phyloP scores from a whole-genome alignment of 495 filamentous ascomycete genomes.

The Platismatia glauca region DNA sequence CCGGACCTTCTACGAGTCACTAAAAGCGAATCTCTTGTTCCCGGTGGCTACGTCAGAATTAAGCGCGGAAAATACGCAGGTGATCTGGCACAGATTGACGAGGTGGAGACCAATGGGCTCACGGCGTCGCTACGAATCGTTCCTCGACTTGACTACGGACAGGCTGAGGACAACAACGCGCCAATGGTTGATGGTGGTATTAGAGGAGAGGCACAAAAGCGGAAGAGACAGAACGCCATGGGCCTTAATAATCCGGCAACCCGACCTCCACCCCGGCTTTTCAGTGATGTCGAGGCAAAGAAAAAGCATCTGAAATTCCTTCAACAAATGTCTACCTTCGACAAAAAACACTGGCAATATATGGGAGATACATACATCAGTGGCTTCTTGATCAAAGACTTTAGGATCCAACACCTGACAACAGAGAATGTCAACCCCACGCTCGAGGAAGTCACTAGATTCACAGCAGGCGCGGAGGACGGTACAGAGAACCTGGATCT shows the following conservation, averaged over 20 bases:
- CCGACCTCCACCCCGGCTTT: slow-evolving; percentile 82
- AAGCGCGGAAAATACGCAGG: slow-evolving; percentile 74
- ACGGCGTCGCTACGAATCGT: slow-evolving; percentile 80
- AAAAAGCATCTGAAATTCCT: slow-evolving; percentile 75
- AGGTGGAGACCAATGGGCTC: slow-evolving; percentile 85
- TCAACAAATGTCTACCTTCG: slow-evolving; percentile 42
- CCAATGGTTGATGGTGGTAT: slow-evolving; percentile 37
- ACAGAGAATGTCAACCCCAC: slow-evolving; percentile 87
- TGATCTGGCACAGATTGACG: slow-evolving; percentile 88
- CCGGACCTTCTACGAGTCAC: slow-evolving; percentile 84
- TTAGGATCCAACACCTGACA: slow-evolving; percentile 75
- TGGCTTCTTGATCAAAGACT: slow-evolving; percentile 88
- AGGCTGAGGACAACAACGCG: slow-evolving; percentile 64
- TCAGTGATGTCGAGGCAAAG: slow-evolving; percentile 87
- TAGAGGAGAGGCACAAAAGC: slow-evolving; percentile 46
- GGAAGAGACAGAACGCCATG: slow-evolving; percentile 59
- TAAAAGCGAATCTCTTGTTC: slow-evolving; percentile 76
- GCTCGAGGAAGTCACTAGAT: slow-evolving; percentile 89
- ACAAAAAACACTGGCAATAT: slow-evolving; percentile 71
- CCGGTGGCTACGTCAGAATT: slow-evolving; percentile 86
- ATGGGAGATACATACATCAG: slow-evolving; percentile 81
- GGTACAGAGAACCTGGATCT: slow-evolving; percentile 91
- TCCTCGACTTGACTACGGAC: slow-evolving; percentile 84
- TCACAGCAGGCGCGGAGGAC: slow-evolving; percentile 79
- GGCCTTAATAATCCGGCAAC: slow-evolving; percentile 33